Evolutionary conservation across 768 basidiomycete genomes (phyloP), one percentile per base, ranked within the genome.

Genomic region (Psilocybe azurescens): DNA sequence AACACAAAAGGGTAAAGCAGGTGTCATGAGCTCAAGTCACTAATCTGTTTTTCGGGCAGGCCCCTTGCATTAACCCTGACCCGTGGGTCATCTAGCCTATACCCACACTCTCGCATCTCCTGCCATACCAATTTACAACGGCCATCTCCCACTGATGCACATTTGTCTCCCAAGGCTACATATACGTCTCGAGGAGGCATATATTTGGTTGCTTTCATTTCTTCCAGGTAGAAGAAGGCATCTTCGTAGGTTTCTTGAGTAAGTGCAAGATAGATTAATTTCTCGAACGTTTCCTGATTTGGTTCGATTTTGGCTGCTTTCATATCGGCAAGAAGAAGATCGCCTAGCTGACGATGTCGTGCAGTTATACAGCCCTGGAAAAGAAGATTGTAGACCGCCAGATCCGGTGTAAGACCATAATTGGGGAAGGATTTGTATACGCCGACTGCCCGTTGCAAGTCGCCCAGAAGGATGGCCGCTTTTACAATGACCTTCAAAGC

Each of bases 161-260:
- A 94, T 67, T 81, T 88, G 50, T 79, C 77, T 47, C 89, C 74
- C 60, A 95, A 75, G 1, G 78, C 76, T 36, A 83, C 80, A 74
- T 95, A 95, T 32, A 89, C 74, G 1, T 69, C 68, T 28, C 68
- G 68, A 9, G 83, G 72, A 0, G 94, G 92, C n/a, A 78, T 67
- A 67, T 86, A 78, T 8, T 78, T 78, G 38, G 81, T 82, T 0
- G 79, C 75, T 73, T 95, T 95, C 90, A 94, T 93, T 78, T 92
- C 90, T 72, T 95, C 93, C 33, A 97, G 81, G 74, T 93, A 94
- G 70, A 87, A 89, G 76, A 95, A 95, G 0, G 93, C 92, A 63
- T 94, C 92, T 69, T 95, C 93, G 73, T 94, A 96, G 2, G 77
- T 79, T 7, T 83, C 73, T 68, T 91, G 89, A 0, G 87, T 86